Evolutionary conservation across 2,329 filamentous ascomycete genomes (phyloP).

Genomic region (Fusarium sp.): DNA sequence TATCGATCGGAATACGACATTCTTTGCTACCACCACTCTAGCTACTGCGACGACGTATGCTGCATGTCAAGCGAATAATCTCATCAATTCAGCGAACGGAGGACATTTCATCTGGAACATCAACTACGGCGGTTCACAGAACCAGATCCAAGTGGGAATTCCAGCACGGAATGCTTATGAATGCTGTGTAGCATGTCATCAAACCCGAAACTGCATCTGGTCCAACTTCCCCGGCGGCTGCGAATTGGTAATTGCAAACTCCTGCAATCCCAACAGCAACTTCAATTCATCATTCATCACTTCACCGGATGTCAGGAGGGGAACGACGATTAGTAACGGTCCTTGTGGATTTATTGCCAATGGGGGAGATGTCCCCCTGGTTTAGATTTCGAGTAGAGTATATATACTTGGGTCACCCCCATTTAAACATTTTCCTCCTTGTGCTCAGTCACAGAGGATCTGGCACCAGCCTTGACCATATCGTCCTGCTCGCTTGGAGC

Average conservation of each 20-base stretch:
- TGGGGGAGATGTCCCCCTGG: not conserved
- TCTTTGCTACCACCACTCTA: not conserved
- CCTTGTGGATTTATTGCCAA: not conserved
- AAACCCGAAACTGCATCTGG: slow-evolving; percentile 3
- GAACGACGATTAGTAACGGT: not conserved
- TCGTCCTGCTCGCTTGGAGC: slow-evolving; percentile 23
- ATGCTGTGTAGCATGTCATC: not conserved
- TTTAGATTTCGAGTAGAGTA: not conserved
- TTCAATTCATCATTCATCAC: slow-evolving; percentile 1
- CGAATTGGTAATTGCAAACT: not conserved
- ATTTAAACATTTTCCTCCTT: slow-evolving; percentile 32
- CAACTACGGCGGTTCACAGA: not conserved
- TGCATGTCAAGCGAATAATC: not conserved
- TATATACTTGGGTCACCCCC: not conserved
- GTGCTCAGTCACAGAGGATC: slow-evolving; percentile 33
- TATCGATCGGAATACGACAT: not conserved
- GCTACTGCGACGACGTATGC: not conserved
- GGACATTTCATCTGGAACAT: not conserved
- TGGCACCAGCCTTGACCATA: slow-evolving; percentile 25
- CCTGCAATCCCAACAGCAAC: not conserved
- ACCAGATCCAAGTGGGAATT: not conserved
- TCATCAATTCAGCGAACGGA: not conserved
- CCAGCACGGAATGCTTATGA: not conserved
- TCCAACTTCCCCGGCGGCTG: not conserved
- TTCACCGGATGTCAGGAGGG: not conserved